Evolutionary conservation across 768 basidiomycete species (phyloP).

Genomic region (Mycena belliarum): DNA sequence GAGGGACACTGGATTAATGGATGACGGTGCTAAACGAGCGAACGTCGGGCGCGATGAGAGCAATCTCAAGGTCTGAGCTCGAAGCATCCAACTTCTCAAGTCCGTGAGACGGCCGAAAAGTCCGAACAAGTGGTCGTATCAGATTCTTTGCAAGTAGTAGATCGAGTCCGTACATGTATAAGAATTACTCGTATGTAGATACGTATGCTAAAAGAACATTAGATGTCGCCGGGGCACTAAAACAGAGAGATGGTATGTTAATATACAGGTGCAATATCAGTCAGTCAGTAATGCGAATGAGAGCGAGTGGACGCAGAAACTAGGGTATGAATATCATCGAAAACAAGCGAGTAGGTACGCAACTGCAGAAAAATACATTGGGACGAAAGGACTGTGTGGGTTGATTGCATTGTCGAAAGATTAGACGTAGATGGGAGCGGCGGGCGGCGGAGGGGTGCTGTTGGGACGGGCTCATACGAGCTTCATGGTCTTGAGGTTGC

Average conservation of each 20-base stretch:
- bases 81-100: neutral
- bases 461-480: constrained; percentile 35
- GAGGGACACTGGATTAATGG: neutral
- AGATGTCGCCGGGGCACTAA: constrained; percentile 8
- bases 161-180: neutral
- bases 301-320: constrained; percentile 26
- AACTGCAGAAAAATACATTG: constrained; percentile 5
- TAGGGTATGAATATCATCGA: constrained; percentile 1
- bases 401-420: neutral
- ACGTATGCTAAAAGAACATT: constrained; percentile 4
- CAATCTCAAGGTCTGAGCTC: constrained; percentile 1
- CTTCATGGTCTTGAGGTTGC: constrained; percentile 61
- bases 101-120: no score
- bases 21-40: neutral
- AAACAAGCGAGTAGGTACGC: constrained; percentile 7
- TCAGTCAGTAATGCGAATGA: neutral
- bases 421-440: neutral
- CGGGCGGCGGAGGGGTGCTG: no score
- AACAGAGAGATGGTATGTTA: constrained; percentile 13
- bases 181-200: neutral
- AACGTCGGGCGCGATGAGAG: neutral
- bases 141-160: neutral
- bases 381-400: neutral
- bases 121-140: no score
- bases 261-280: constrained; percentile 1